A percentile compares a stretch with the other conserved stretches of the same genome.
Evolutionary conservation across 2,329 filamentous ascomycete genomes (phyloP).

Genomic region (Bipolaris bicolor): DNA sequence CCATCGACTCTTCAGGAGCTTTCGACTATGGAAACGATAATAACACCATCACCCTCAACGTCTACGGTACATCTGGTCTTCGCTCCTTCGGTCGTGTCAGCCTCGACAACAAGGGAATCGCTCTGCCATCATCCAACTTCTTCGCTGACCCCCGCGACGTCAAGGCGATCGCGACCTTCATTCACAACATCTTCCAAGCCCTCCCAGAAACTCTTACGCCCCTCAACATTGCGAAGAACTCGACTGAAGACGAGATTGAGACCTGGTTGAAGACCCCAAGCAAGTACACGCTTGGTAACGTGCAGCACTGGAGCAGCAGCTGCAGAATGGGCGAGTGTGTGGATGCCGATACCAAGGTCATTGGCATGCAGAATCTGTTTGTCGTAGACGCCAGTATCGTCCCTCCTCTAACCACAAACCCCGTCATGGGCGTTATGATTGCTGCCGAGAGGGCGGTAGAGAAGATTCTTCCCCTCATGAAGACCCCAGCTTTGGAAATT

Average conservation of each 20-base stretch:
- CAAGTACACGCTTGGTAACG: slow-evolving; percentile 56
- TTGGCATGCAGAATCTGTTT: slow-evolving; percentile 58
- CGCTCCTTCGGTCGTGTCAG: slow-evolving; percentile 57
- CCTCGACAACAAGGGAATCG: slow-evolving; percentile 54
- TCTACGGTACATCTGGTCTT: slow-evolving; percentile 64
- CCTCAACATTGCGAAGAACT: slow-evolving; percentile 56
- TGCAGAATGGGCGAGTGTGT: slow-evolving; percentile 60
- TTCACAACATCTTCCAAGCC: slow-evolving; percentile 57
- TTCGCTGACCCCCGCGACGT: slow-evolving; percentile 58
- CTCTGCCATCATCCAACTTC: slow-evolving; percentile 51
- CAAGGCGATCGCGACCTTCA: slow-evolving; percentile 57
- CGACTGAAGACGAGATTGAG: slow-evolving; percentile 57
- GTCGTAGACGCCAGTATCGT: slow-evolving; percentile 61
- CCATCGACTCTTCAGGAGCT: slow-evolving; percentile 58
- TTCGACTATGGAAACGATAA: slow-evolving; percentile 46
- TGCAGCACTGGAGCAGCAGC: slow-evolving; percentile 62
- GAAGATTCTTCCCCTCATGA: slow-evolving; percentile 49
- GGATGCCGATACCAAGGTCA: slow-evolving; percentile 55
- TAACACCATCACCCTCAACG: slow-evolving; percentile 61
- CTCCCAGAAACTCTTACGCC: slow-evolving; percentile 56
- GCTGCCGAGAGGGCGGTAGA: slow-evolving; percentile 60
- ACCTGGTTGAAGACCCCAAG: slow-evolving; percentile 58
- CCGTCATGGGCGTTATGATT: slow-evolving; percentile 62
- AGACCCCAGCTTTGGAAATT: not conserved
- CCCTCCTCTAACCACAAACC: slow-evolving; percentile 60